These are phyloP conservation scores for Fusarium sp. DNA, from an alignment of 2,329 filamentous ascomycete species.

Conservation along the genomic window DNA sequence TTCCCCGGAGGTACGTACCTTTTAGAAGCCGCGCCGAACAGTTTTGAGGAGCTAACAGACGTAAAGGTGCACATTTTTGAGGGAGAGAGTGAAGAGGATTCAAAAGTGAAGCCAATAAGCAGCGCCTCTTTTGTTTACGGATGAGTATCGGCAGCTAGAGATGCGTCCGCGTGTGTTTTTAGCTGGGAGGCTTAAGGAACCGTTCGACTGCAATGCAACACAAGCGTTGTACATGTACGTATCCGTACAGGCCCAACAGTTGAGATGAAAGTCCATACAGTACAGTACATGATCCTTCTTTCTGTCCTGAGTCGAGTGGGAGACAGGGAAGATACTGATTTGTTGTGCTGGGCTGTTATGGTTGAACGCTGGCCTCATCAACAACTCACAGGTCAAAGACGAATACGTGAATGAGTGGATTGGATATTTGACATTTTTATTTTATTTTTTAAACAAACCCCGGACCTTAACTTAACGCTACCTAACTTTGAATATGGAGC, in stretches of 20 bases:
- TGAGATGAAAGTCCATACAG: conserved; percentile 3
- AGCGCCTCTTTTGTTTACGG: conserved; percentile 3
- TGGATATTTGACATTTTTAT: conserved; percentile 1
- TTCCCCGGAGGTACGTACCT: conserved; percentile 37
- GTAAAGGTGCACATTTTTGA: neutral
- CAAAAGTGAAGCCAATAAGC: conserved; percentile 21
- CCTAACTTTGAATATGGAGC: conserved; percentile 1
- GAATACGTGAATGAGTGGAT: conserved; percentile 30
- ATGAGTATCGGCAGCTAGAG: conserved; percentile 31
- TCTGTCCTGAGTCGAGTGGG: neutral
- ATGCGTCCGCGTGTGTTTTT: conserved; percentile 35
- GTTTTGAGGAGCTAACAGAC: neutral
- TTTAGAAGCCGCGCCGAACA: conserved; percentile 24
- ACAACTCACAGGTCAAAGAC: conserved; percentile 13
- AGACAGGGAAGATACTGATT: neutral
- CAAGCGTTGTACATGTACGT: conserved; percentile 16
- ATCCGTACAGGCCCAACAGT: conserved; percentile 6
- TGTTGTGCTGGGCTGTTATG: conserved; percentile 10
- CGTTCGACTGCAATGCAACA: conserved; percentile 40
- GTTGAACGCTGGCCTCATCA: conserved; percentile 12
- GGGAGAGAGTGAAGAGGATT: neutral
- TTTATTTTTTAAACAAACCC: neutral
- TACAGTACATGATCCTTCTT: neutral
- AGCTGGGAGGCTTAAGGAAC: conserved; percentile 24
- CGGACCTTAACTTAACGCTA: neutral